phyloP scores from a whole-genome alignment of 805 yeast species.

The Saccharomycopsis oosterbeekiorum region DNA sequence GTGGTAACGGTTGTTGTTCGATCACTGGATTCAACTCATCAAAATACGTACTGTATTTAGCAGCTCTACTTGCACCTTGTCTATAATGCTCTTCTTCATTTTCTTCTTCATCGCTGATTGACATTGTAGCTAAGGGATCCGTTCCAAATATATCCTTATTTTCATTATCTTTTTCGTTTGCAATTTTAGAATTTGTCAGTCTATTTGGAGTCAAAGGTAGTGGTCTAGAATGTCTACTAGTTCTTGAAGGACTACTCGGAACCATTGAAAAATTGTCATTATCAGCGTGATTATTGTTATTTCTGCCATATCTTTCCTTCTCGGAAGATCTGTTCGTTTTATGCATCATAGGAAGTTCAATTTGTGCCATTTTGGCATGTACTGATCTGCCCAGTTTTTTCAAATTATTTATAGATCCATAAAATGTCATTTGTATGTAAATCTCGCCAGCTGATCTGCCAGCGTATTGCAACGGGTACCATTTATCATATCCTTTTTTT shows the following conservation, averaged over 20 bases:
- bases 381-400: conserved; percentile 11
- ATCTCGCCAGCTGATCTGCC: conserved; percentile 80
- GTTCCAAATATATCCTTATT: background rate
- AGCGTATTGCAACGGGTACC: conserved; percentile 66
- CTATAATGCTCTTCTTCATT: background rate
- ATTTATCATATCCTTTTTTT: conserved; percentile 70
- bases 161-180: background rate
- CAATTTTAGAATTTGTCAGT: background rate
- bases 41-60: background rate
- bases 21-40: background rate
- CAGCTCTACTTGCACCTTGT: background rate
- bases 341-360: conserved; percentile 16
- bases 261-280: background rate
- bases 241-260: background rate
- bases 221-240: background rate
- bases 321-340: conserved; percentile 4
- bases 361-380: conserved; percentile 14
- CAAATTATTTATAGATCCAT: conserved; percentile 36
- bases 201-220: background rate
- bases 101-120: background rate
- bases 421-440: conserved; percentile 85
- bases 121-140: background rate
- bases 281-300: background rate
- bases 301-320: background rate
- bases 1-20: background rate